These are phyloP conservation scores for Leishmania aethiopica DNA, from an alignment of 208 protist genomes.

Conservation along the genomic window DNA sequence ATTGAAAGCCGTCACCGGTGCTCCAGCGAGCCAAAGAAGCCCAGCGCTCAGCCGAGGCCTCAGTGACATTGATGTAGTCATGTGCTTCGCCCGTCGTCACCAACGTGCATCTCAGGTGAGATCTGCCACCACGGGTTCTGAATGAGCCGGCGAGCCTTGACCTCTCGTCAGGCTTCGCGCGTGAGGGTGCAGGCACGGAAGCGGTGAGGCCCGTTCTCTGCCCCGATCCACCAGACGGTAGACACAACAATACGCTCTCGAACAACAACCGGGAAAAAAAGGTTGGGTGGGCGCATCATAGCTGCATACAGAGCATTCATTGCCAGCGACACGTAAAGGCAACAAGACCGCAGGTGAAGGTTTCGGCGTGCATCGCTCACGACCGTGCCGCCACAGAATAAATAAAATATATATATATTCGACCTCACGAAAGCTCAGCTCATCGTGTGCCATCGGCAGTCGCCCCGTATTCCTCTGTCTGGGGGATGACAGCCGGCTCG, in stretches of 20 bases:
- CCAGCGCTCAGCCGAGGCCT: slow-evolving; percentile 1
- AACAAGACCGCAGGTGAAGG: too few relatives aligned
- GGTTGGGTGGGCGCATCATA: not conserved
- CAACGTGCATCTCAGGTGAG: not conserved
- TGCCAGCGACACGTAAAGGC: too few relatives aligned
- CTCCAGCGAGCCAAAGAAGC: not conserved
- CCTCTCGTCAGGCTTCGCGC: not conserved
- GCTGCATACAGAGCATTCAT: not conserved
- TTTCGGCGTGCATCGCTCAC: not conserved
- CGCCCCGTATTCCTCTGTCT: not conserved
- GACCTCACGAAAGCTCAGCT: not conserved
- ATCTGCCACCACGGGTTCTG: slow-evolving; percentile 7
- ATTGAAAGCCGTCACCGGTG: not conserved
- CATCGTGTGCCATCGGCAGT: not conserved
- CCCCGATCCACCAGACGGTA: not conserved
- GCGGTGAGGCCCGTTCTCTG: not conserved
- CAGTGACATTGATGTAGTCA: not conserved
- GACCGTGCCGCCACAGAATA: not conserved
- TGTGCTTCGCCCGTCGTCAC: not conserved
- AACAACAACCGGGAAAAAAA: not conserved
- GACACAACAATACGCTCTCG: not conserved
- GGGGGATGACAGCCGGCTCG: slow-evolving; percentile 6
- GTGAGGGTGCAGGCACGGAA: slow-evolving; percentile 7
- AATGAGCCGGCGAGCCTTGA: not conserved
- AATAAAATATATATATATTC: not conserved